Evolutionary conservation across 163 green algal species (phyloP).

Genomic region (Smithsoniella earleae): DNA sequence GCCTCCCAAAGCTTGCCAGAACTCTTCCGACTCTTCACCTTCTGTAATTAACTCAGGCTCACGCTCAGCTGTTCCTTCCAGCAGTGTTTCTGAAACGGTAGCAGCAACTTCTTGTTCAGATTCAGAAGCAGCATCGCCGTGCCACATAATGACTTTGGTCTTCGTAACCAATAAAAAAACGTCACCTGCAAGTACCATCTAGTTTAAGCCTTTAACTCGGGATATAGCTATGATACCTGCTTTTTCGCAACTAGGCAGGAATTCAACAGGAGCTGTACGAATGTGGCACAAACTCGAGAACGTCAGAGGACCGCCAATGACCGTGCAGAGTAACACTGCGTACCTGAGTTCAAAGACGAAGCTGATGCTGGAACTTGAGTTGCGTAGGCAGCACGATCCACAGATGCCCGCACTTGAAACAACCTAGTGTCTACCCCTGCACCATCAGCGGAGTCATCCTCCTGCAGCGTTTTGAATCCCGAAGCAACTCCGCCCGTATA

Average conservation of each 20-base stretch:
- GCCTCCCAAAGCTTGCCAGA: constrained; percentile 9
- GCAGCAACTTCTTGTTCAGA: neutral
- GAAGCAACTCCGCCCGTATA: constrained; percentile 26
- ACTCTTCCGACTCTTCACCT: neutral
- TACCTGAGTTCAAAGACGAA: constrained; percentile 16
- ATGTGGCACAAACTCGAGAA: too few relatives aligned
- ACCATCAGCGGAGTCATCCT: neutral
- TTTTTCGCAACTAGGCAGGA: too few relatives aligned
- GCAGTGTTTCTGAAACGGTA: neutral
- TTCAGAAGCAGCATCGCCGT: neutral
- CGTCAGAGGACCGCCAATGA: too few relatives aligned
- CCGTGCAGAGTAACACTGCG: too few relatives aligned
- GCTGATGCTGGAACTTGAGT: neutral
- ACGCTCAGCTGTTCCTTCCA: neutral
- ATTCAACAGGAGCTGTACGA: too few relatives aligned
- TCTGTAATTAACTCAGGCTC: neutral
- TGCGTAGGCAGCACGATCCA: neutral
- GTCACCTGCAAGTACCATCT: constrained; percentile 17
- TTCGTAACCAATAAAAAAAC: constrained; percentile 4
- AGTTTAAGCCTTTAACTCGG: too few relatives aligned
- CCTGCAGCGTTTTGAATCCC: neutral
- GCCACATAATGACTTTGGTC: neutral
- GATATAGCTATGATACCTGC: too few relatives aligned
- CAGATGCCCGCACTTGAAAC: neutral
- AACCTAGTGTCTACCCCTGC: neutral